Evolutionary conservation across 495 filamentous ascomycete genomes (phyloP).

Genomic region (Trichoderma asperelloides): DNA sequence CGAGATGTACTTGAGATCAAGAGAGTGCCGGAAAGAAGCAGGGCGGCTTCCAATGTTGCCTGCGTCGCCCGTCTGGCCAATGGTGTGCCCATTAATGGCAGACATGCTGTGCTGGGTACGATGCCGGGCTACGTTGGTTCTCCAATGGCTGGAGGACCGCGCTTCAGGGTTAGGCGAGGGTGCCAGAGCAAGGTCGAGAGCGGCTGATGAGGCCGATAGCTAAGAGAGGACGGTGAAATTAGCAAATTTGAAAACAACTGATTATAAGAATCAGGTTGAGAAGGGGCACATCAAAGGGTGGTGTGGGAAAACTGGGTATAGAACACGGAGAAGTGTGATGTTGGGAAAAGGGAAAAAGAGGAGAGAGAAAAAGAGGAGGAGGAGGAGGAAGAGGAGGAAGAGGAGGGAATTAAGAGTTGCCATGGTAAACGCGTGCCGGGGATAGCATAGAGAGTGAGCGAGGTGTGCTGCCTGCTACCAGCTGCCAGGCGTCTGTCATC

Average conservation of each 20-base stretch:
- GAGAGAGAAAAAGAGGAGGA: neutral
- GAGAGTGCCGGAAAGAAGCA: conserved; percentile 45
- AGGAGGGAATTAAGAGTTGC: neutral
- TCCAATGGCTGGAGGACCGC: conserved; percentile 48
- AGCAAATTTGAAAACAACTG: conserved; percentile 9
- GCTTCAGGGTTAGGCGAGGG: conserved; percentile 56
- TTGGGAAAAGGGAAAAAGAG: neutral
- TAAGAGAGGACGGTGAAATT: conserved; percentile 14
- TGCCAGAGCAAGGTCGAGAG: conserved; percentile 69
- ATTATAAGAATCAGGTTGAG: conserved; percentile 14
- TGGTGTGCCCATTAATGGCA: conserved; percentile 21
- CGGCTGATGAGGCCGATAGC: conserved; percentile 74
- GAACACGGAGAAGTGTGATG: neutral
- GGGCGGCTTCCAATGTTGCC: conserved; percentile 36
- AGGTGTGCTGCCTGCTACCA: neutral
- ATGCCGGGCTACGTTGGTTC: conserved; percentile 57
- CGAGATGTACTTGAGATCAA: conserved; percentile 40
- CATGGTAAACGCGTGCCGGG: neutral
- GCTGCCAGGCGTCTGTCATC: neutral
- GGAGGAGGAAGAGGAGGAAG: neutral
- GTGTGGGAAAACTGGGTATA: neutral
- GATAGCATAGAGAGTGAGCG: neutral
- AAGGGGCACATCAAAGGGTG: conserved; percentile 13
- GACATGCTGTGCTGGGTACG: conserved; percentile 74
- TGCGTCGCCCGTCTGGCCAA: conserved; percentile 21